Conservation (phyloP, 179 eudicot species). For the Pouteria campechiana region DNA sequence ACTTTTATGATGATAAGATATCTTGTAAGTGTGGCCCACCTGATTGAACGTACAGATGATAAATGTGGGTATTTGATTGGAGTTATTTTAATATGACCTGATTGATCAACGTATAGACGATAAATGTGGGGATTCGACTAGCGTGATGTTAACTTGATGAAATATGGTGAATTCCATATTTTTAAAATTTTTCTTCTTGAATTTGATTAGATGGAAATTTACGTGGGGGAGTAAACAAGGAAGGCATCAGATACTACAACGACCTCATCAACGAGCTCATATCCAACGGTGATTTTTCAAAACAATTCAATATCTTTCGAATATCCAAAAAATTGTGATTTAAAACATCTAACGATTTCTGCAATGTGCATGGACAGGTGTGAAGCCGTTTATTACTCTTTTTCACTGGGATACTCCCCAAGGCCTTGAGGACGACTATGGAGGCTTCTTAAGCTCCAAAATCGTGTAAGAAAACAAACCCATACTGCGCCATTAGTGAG, state of each 20-base stretch:
- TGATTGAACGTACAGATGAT: too few relatives aligned
- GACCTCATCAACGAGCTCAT: constrained; percentile 37
- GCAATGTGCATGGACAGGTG: constrained; percentile 3
- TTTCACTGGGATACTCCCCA: constrained; percentile 21
- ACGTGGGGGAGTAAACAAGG: constrained; percentile 26
- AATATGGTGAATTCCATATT: background rate
- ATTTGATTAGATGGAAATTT: constrained; percentile 38
- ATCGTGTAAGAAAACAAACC: constrained; percentile 14
- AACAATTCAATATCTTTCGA: background rate
- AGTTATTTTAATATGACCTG: too few relatives aligned
- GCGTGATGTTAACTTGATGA: too few relatives aligned
- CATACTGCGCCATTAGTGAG: too few relatives aligned
- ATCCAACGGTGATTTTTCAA: constrained; percentile 8
- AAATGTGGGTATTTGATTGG: too few relatives aligned
- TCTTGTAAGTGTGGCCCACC: too few relatives aligned
- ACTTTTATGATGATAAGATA: too few relatives aligned
- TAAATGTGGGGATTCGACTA: too few relatives aligned
- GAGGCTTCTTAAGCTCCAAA: constrained; percentile 13
- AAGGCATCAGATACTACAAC: constrained; percentile 36
- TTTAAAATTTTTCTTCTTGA: background rate
- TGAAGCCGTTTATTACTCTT: constrained; percentile 12
- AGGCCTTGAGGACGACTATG: constrained; percentile 18
- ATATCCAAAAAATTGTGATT: too few relatives aligned
- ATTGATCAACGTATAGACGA: too few relatives aligned
- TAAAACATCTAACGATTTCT: too few relatives aligned